Base-by-base conservation (phyloP, 2,329 filamentous ascomycete genomes). In the Fusarium domesticum region DNA sequence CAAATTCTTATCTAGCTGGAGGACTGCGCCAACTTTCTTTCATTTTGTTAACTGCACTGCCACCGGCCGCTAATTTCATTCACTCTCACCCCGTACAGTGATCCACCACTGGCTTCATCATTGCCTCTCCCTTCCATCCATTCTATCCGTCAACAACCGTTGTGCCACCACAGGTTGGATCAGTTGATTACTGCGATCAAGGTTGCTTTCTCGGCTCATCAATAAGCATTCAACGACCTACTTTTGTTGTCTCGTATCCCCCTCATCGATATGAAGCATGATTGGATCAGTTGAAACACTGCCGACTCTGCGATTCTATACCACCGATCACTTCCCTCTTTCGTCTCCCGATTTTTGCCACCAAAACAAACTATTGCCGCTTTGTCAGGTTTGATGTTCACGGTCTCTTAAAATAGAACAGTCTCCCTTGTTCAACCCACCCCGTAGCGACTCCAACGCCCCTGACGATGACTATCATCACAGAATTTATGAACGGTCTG, bases 341-440 rank as follows among this genome's bases (percentile, higher is more conserved):
- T 45, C 37, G 32, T 33, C 30, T 20, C n/a, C n/a, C n/a, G n/a
- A n/a, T n/a, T n/a, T n/a, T n/a, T n/a, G n/a, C n/a, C 18, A 40
- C 18, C 37, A 23, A 17, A 12, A 18, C 43, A 34, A 45, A 33
- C 37, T 32, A n/a, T n/a, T n/a, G n/a, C n/a, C n/a, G n/a, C n/a
- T n/a, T n/a, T n/a, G n/a, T n/a, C n/a, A n/a, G n/a, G n/a, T n/a
- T n/a, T n/a, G n/a, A n/a, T n/a, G n/a, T n/a, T n/a, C n/a, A n/a
- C n/a, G n/a, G n/a, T n/a, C n/a, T n/a, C n/a, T n/a, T 43, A 56
- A 56, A 56, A 56, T 56, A 56, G 53, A 56, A 42, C 31, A 37
- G 17, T 39, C 35, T 35, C 18, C 28, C 43, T 40, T 35, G 35
- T 36, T 46, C 32, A 50, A 53, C 41, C 42, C 42, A 51, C 51